phyloP scores from a whole-genome alignment of 148 eudicot genomes.

The Oxyria digyna region DNA sequence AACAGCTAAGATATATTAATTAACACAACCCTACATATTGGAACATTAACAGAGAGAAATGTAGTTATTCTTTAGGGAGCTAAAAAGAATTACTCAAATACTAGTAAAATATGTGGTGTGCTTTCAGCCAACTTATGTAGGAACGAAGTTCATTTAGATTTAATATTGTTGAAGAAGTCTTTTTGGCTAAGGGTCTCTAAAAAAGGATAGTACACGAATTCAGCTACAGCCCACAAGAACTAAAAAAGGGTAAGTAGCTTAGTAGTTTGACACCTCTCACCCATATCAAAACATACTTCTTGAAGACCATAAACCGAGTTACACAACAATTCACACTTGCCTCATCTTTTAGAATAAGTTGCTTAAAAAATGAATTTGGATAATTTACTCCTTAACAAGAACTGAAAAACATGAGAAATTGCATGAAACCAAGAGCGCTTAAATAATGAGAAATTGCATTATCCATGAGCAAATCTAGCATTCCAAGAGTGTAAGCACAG shows the following conservation, averaged over 20 bases:
- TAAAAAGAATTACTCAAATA: neutral
- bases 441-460: neutral
- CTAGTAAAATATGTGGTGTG: neutral
- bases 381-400: neutral
- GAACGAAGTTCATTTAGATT: neutral
- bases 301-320: neutral
- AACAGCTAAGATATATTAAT: neutral
- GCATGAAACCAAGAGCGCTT: neutral
- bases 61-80: neutral
- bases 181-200: neutral
- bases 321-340: neutral
- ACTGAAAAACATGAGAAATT: neutral
- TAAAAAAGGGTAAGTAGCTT: no score
- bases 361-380: neutral
- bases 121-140: neutral
- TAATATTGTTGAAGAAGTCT: neutral
- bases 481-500: neutral
- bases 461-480: neutral
- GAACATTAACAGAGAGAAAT: neutral
- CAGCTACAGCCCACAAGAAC: no score
- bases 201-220: neutral
- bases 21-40: neutral
- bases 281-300: neutral
- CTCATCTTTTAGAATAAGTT: neutral
- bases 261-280: no score